Conservation (phyloP, 1,284 basidiomycete species). For the Ceratobasidium sp. region DNA sequence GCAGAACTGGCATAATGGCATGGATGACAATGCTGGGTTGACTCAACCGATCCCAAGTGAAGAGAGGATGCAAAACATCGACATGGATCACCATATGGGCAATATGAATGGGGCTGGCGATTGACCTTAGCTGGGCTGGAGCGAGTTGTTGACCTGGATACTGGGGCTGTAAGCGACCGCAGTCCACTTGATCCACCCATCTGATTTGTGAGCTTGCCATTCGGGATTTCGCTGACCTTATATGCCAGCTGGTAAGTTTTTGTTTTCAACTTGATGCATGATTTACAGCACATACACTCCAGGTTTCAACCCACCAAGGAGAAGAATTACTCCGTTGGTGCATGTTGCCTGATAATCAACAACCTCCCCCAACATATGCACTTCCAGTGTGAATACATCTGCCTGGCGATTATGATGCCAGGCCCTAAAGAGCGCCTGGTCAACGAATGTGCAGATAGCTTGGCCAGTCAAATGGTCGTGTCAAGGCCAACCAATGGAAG, state of each 20-base stretch:
- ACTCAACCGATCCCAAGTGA: neutral
- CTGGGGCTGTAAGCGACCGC: neutral
- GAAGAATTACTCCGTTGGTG: conserved; percentile 9
- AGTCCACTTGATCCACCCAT: neutral
- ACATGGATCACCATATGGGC: neutral
- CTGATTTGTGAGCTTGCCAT: conserved; percentile 13
- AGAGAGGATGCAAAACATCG: neutral
- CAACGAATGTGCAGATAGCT: conserved; percentile 23
- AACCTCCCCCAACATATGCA: conserved; percentile 29
- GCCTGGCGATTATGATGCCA: conserved; percentile 9
- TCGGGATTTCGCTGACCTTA: conserved; percentile 4
- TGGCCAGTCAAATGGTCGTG: neutral
- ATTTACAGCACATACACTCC: neutral
- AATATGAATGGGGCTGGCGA: conserved; percentile 26
- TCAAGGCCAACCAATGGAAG: conserved; percentile 36
- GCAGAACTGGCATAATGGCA: conserved; percentile 5
- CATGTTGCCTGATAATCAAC: conserved; percentile 6
- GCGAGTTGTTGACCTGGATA: neutral
- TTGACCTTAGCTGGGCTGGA: neutral
- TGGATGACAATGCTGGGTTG: neutral
- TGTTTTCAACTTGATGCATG: neutral
- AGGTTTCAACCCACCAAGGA: conserved; percentile 28
- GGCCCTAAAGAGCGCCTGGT: conserved; percentile 30
- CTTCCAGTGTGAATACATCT: conserved; percentile 17
- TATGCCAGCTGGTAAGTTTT: conserved; percentile 5